A percentile compares a stretch with the other conserved stretches of the same genome.
These are phyloP conservation scores for Cicer yamashitae DNA, from an alignment of 306 rosid species.

Conservation along the genomic window DNA sequence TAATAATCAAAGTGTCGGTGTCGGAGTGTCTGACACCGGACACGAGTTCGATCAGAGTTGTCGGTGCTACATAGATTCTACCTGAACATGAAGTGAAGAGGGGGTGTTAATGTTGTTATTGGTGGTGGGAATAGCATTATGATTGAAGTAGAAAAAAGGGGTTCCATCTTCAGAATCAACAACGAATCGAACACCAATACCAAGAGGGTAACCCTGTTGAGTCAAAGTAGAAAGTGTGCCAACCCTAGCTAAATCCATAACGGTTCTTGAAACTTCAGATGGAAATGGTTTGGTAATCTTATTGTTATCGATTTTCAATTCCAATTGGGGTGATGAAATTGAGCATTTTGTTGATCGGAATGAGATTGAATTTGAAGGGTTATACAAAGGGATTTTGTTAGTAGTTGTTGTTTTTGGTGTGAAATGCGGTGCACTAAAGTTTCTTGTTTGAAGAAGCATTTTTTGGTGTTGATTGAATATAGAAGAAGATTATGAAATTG, in stretches of 20 bases:
- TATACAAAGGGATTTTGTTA: neutral
- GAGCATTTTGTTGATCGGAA: constrained; percentile 58
- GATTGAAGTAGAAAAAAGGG: constrained; percentile 70
- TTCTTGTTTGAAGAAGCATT: constrained; percentile 48
- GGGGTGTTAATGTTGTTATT: constrained; percentile 37
- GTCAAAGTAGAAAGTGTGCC: constrained; percentile 75
- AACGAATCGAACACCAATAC: constrained; percentile 74
- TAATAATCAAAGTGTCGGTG: too few species aligned
- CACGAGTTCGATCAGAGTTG: too few species aligned
- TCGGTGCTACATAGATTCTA: neutral
- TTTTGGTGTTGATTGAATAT: neutral
- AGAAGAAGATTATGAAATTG: neutral
- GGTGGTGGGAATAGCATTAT: constrained; percentile 8
- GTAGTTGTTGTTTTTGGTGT: neutral
- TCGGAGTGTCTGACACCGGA: too few species aligned
- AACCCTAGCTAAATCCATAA: constrained; percentile 73
- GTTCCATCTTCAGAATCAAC: constrained; percentile 78
- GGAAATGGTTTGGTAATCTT: constrained; percentile 62
- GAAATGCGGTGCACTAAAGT: constrained; percentile 46
- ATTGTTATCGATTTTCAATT: constrained; percentile 46
- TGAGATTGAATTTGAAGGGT: constrained; percentile 5
- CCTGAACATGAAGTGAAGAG: constrained; percentile 90
- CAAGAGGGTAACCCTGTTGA: constrained; percentile 74
- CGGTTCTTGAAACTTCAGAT: constrained; percentile 86
- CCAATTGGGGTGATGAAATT: constrained; percentile 56